These are phyloP conservation scores for Cordia subcordata DNA, from an alignment of 257 asterid species.

Conservation along the genomic window DNA sequence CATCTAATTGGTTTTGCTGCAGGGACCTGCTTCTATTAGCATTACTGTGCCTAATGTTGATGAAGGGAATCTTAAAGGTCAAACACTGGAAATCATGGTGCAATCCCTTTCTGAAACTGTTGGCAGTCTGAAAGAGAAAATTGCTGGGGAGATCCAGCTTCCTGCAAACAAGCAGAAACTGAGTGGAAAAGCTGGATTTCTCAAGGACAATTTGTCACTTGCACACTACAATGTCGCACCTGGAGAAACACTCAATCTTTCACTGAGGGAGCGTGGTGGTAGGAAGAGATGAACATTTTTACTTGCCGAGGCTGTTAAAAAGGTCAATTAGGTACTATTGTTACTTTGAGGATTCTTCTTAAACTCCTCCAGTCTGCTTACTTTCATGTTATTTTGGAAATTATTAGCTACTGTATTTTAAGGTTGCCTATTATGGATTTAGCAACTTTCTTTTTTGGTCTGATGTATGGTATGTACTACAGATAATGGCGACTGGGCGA, in stretches of 20 bases:
- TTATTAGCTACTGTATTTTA: slow-evolving; percentile 22
- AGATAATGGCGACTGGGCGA: slow-evolving; percentile 27
- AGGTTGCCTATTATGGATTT: slow-evolving; percentile 7
- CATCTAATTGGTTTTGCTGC: slow-evolving; percentile 28
- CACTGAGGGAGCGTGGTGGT: slow-evolving; percentile 98
- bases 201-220: slow-evolving; percentile 89
- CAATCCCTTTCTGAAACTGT: slow-evolving; percentile 78
- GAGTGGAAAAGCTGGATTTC: slow-evolving; percentile 98
- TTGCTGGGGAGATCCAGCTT: slow-evolving; percentile 88
- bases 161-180: slow-evolving; percentile 94
- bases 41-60: slow-evolving; percentile 80
- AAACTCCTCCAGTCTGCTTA: slow-evolving; percentile 9
- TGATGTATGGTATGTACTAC: slow-evolving; percentile 31
- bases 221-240: slow-evolving; percentile 80
- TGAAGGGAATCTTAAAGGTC: slow-evolving; percentile 90
- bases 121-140: slow-evolving; percentile 86
- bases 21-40: slow-evolving; percentile 75
- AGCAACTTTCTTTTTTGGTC: too few relatives aligned
- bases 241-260: slow-evolving; percentile 69
- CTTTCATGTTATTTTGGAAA: slow-evolving; percentile 22
- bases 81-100: slow-evolving; percentile 67
- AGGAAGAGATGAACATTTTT: slow-evolving; percentile 75
- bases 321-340: slow-evolving; percentile 31
- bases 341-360: slow-evolving; percentile 21
- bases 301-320: slow-evolving; percentile 17